Base-by-base conservation (phyloP, 2,329 filamentous ascomycete species). In the Ambrosiella beaveri region DNA sequence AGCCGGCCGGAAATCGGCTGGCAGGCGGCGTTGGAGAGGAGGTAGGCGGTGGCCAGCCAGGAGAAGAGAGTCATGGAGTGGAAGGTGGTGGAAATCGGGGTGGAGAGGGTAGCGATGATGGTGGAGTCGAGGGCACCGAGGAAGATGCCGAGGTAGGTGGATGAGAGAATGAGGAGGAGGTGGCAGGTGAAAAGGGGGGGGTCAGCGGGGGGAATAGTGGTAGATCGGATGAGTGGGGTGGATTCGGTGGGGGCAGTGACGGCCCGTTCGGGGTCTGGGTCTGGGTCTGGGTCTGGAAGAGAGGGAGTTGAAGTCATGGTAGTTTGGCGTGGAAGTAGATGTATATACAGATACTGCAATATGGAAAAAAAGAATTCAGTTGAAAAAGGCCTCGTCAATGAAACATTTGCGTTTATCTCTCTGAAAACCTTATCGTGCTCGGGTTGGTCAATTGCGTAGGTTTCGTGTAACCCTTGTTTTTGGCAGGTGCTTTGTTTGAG, bases 1-100 rank as follows among this genome's bases (percentile, higher is more conserved):
- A 95, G 69, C 4, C 88, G 81, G 5, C 90, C 90, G 7, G 85
- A 88, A 17, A 95, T 76, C 11, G 89, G 89, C 68, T 95, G 89
- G 64, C 82, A 87, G 0, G 88, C 88, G 1, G 89, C 86, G 68
- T 91, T 95, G 63, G 88, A 85, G 65, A 95, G 89, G 36, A 95
- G 77, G 67, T 95, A 95, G 17, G 87, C 84, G 0, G 87, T 86
- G 0, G 88, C 89, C 7, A 95, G 81, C 89, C 89, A 95, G 0
- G 88, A 90, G 50, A 95, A 76, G 3, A 93, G 75, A 17, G 83
- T 85, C 36, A 95, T 79, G 0, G 87, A 94, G 60, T 83, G 75
- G 70, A 95, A 95, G 49, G 85, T 84, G 66, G 82, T 86, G 27
- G 86, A 86, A 62, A 96, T 95, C 7, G 89, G 87, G 0, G 80